phyloP scores from a whole-genome alignment of 2,329 filamentous ascomycete species.

The Xylaria sp. region DNA sequence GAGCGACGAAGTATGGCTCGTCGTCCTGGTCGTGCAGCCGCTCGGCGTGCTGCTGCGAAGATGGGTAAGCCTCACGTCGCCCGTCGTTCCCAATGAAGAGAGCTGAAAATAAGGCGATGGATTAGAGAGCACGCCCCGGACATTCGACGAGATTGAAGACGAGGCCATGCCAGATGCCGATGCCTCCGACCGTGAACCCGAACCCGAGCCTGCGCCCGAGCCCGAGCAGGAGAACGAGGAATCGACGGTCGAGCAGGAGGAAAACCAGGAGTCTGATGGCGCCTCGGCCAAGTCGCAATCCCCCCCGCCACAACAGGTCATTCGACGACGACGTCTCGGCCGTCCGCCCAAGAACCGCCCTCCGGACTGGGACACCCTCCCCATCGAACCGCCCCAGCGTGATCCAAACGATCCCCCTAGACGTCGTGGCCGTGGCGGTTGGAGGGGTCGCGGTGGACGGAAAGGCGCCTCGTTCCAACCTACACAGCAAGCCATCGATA shows the following conservation, averaged over 20 bases:
- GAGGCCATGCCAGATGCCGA: constrained; percentile 64
- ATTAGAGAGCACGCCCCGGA: constrained; percentile 61
- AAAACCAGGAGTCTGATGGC: constrained; percentile 50
- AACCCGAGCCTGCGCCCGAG: constrained; percentile 44
- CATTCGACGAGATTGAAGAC: constrained; percentile 60
- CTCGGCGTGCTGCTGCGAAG: constrained; percentile 54
- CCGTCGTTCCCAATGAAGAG: neutral
- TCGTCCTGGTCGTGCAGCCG: constrained; percentile 57
- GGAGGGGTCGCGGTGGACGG: constrained; percentile 73
- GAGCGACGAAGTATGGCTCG: constrained; percentile 45
- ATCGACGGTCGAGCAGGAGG: constrained; percentile 48
- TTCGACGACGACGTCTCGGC: constrained; percentile 82
- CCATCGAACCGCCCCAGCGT: constrained; percentile 63
- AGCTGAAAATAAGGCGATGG: constrained; percentile 11
- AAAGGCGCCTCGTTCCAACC: constrained; percentile 77
- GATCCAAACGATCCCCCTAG: constrained; percentile 68
- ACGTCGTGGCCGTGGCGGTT: constrained; percentile 74
- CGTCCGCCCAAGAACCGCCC: constrained; percentile 86
- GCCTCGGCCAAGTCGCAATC: constrained; percentile 62
- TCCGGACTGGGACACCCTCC: constrained; percentile 77
- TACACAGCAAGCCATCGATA: constrained; percentile 88
- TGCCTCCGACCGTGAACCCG: constrained; percentile 44
- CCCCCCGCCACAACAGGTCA: constrained; percentile 68
- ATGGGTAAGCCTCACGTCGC: neutral
- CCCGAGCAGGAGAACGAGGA: constrained; percentile 56